phyloP scores from a whole-genome alignment of 2,329 filamentous ascomycete species.

The Pseudocercospora vitis region DNA sequence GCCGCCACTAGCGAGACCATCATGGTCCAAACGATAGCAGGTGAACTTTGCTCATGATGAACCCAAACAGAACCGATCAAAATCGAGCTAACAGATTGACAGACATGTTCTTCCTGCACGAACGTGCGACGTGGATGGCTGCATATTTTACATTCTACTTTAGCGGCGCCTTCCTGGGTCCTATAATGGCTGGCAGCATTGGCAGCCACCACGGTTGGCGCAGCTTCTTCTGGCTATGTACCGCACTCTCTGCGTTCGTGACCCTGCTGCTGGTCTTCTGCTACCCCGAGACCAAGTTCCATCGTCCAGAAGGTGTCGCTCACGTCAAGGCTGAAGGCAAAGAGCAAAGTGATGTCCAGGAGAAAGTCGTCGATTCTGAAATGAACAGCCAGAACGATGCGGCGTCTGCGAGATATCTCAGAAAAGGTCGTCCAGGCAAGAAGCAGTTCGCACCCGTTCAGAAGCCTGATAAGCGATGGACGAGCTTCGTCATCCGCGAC shows the following conservation, averaged over 20 bases:
- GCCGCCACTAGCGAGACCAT: slow-evolving; percentile 48
- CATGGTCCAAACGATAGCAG: slow-evolving; percentile 47
- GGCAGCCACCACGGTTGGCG: slow-evolving; percentile 46
- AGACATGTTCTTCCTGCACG: slow-evolving; percentile 49
- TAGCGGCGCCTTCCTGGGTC: slow-evolving; percentile 46
- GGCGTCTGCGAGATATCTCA: slow-evolving; percentile 23
- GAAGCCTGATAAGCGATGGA: slow-evolving; percentile 43
- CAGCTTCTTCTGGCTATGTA: slow-evolving; percentile 50
- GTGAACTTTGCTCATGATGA: too few relatives aligned
- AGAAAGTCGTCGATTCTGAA: slow-evolving; percentile 32
- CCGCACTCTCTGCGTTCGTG: slow-evolving; percentile 42
- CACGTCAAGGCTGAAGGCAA: slow-evolving; percentile 12
- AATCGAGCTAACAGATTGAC: too few relatives aligned
- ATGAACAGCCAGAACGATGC: slow-evolving; percentile 30
- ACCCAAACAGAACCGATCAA: too few relatives aligned
- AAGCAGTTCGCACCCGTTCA: slow-evolving; percentile 42
- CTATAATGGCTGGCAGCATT: slow-evolving; percentile 47
- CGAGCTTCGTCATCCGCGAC: slow-evolving; percentile 44
- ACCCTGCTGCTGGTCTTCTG: slow-evolving; percentile 43
- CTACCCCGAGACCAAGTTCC: slow-evolving; percentile 48
- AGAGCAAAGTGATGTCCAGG: slow-evolving; percentile 30
- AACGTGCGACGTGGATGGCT: slow-evolving; percentile 35
- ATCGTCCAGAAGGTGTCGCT: slow-evolving; percentile 29
- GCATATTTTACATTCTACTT: slow-evolving; percentile 39
- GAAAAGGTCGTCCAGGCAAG: slow-evolving; percentile 42